These are phyloP conservation scores for Phytophthora rubi DNA, from an alignment of 352 stramenopile species.

Conservation along the genomic window DNA sequence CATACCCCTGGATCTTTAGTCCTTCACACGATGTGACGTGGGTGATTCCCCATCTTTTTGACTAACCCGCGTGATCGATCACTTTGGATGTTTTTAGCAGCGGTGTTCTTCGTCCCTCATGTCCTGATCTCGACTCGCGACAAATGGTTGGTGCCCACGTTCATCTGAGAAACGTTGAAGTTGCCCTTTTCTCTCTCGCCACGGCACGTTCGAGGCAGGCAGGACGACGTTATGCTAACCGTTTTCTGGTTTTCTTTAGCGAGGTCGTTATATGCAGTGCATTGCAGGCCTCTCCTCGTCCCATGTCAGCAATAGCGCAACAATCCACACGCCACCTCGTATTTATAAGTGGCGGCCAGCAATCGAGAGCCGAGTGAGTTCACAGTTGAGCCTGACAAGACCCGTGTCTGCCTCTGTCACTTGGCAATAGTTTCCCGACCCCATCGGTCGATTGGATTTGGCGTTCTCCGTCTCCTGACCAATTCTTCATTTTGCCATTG, in stretches of 20 bases:
- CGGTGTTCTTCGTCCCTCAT: constrained; percentile 13
- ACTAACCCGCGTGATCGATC: constrained; percentile 16
- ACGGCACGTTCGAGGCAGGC: constrained; percentile 2
- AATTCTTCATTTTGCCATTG: constrained; percentile 31
- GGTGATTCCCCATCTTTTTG: constrained; percentile 5
- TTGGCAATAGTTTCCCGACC: constrained; percentile 25
- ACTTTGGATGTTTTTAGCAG: constrained; percentile 14
- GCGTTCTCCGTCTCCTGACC: not conserved
- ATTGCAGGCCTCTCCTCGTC: constrained; percentile 27
- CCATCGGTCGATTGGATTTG: constrained; percentile 13
- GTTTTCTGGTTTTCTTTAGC: constrained; percentile 25
- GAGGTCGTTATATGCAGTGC: constrained; percentile 5
- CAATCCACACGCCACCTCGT: constrained; percentile 7
- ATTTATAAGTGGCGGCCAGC: constrained; percentile 24
- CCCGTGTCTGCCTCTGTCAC: constrained; percentile 34
- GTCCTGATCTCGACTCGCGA: constrained; percentile 25
- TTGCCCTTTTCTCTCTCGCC: constrained; percentile 2
- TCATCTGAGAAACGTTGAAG: constrained; percentile 17
- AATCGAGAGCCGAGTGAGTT: not conserved
- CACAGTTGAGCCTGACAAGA: constrained; percentile 5
- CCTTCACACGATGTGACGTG: constrained; percentile 12
- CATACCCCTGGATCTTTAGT: constrained; percentile 3
- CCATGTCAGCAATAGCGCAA: constrained; percentile 7
- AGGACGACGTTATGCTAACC: constrained; percentile 18
- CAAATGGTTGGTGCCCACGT: constrained; percentile 20